Conservation (phyloP, 2,329 filamentous ascomycete species). For the Periconia digitata region DNA sequence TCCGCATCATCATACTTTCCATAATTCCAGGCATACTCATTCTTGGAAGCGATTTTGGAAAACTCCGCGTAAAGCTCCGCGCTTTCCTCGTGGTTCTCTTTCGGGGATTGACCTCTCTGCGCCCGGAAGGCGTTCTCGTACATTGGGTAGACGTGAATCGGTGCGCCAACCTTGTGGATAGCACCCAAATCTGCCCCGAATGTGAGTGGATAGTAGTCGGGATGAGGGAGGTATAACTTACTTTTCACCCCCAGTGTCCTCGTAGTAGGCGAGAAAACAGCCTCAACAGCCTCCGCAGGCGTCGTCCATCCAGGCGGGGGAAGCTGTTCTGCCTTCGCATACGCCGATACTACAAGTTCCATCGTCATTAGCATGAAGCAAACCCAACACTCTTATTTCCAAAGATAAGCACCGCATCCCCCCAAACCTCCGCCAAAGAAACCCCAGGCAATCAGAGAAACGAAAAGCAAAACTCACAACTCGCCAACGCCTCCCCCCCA, state of each 20-base stretch:
- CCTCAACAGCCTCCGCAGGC: constrained; percentile 49
- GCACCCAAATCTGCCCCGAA: constrained; percentile 54
- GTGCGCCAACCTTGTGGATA: constrained; percentile 60
- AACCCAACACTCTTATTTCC: background rate
- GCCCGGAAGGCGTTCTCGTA: constrained; percentile 67
- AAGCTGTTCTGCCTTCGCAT: constrained; percentile 53
- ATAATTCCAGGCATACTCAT: constrained; percentile 61
- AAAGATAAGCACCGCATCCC: background rate
- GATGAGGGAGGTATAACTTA: constrained; percentile 15
- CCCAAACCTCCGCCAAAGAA: background rate
- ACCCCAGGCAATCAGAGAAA: background rate
- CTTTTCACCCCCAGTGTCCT: constrained; percentile 47
- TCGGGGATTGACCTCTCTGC: constrained; percentile 55
- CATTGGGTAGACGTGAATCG: constrained; percentile 68
- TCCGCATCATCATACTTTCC: constrained; percentile 52
- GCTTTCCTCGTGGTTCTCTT: constrained; percentile 61
- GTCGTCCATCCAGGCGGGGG: constrained; percentile 64
- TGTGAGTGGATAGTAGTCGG: constrained; percentile 16
- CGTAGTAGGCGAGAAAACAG: constrained; percentile 56
- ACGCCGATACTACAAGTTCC: constrained; percentile 51
- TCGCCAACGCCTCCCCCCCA: constrained; percentile 67
- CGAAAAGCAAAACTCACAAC: constrained; percentile 44
- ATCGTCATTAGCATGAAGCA: constrained; percentile 1
- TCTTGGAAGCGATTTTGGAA: constrained; percentile 56
- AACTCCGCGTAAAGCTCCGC: constrained; percentile 63